These are phyloP conservation scores for Tolypocladium tropicale DNA, from an alignment of 2,329 filamentous ascomycete genomes.

Conservation along the genomic window DNA sequence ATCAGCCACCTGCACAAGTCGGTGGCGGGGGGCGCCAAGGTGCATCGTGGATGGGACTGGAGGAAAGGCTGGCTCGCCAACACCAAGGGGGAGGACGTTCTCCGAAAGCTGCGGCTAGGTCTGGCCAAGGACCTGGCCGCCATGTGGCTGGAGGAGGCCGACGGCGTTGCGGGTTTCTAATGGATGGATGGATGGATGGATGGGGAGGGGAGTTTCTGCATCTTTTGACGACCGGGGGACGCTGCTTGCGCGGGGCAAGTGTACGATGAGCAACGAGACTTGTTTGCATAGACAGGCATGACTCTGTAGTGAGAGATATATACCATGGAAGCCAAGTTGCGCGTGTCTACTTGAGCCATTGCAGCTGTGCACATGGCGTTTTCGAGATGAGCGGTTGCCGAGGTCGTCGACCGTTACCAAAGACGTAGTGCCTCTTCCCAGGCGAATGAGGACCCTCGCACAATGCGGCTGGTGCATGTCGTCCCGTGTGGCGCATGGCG, in stretches of 20 bases:
- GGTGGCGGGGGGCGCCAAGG: conserved; percentile 40
- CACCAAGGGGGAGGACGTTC: conserved; percentile 57
- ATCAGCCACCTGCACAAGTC: conserved; percentile 52
- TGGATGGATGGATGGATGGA: not conserved
- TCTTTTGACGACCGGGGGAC: not conserved
- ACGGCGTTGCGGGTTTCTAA: conserved; percentile 37
- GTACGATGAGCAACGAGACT: not conserved
- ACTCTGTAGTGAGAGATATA: not conserved
- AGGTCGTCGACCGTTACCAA: not conserved
- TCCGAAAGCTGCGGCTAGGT: conserved; percentile 60
- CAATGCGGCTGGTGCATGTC: not conserved
- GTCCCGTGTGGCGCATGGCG: not conserved
- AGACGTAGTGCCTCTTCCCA: too few species aligned
- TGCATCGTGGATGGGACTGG: conserved; percentile 67
- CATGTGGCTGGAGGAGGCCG: conserved; percentile 58
- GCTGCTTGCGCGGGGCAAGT: not conserved
- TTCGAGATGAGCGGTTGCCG: not conserved
- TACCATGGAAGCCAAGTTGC: not conserved
- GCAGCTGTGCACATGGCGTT: not conserved
- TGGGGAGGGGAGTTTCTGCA: not conserved
- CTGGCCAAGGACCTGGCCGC: conserved; percentile 64
- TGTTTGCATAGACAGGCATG: not conserved
- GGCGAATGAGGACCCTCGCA: not conserved
- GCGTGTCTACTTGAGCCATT: not conserved
- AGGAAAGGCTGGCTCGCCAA: conserved; percentile 61